Evolutionary conservation across 164 flowering plant genomes (phyloP).

Genomic region (Sextonia rubra): DNA sequence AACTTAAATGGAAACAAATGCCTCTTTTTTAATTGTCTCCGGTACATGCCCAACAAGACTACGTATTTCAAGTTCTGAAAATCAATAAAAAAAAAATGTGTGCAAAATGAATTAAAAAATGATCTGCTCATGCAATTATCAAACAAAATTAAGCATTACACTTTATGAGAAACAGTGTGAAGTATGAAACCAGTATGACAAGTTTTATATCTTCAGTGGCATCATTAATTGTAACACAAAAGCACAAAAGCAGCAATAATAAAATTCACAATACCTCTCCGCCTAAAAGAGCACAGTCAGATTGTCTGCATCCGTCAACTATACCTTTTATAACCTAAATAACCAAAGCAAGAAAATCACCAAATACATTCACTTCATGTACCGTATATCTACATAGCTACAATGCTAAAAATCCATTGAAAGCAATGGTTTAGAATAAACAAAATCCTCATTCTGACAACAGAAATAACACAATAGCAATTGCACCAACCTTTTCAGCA

Average conservation of each 20-base stretch:
- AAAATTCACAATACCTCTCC: constrained; percentile 68
- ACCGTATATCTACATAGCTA: too few species aligned
- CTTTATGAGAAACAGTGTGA: neutral
- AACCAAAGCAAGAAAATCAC: constrained; percentile 13
- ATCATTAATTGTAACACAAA: neutral
- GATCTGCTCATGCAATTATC: neutral
- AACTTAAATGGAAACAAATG: neutral
- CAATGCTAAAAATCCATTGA: neutral
- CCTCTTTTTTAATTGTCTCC: too few species aligned
- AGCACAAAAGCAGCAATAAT: neutral
- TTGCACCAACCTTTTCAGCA: constrained; percentile 73
- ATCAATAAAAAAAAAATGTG: too few species aligned
- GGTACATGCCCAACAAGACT: neutral
- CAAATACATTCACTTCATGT: neutral
- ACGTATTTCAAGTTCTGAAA: neutral
- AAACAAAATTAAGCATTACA: neutral
- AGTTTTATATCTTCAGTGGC: too few species aligned
- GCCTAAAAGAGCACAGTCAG: constrained; percentile 80
- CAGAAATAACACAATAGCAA: neutral
- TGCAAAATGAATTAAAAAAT: neutral
- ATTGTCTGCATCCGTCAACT: constrained; percentile 85
- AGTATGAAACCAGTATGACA: neutral
- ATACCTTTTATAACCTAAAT: constrained; percentile 89
- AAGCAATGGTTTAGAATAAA: neutral
- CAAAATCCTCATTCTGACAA: neutral